phyloP scores from a whole-genome alignment of 768 basidiomycete species.

The Leucosporidium yakuticum region DNA sequence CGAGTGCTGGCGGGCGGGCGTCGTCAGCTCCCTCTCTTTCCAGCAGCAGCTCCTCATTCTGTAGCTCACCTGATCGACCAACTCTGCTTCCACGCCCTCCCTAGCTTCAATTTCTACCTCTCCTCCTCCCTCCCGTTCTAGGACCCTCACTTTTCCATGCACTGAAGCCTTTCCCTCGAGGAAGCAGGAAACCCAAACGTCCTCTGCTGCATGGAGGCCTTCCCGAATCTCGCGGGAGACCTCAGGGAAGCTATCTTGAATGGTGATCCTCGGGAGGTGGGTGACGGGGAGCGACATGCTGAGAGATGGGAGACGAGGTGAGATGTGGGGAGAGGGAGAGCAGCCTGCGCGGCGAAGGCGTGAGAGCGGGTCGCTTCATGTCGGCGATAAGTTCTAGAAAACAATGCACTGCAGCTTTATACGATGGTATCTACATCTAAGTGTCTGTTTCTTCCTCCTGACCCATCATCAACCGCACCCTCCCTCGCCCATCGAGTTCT shows the following conservation, averaged over 20 bases:
- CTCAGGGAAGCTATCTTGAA: conserved; percentile 58
- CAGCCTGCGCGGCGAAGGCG: no score
- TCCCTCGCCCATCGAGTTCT: not conserved
- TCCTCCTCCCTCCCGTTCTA: conserved; percentile 50
- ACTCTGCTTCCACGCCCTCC: conserved; percentile 52
- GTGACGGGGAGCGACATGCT: not conserved
- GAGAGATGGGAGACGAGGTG: no score
- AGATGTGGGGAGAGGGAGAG: no score
- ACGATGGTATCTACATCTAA: no score
- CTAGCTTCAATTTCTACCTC: conserved; percentile 49
- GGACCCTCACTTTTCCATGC: conserved; percentile 59
- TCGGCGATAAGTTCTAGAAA: no score
- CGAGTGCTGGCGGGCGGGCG: conserved; percentile 36
- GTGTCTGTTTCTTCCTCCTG: no score
- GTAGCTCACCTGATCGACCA: conserved; percentile 36
- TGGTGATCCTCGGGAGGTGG: conserved; percentile 53
- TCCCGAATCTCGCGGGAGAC: conserved; percentile 61
- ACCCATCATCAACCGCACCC: no score
- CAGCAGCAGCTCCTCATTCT: not conserved
- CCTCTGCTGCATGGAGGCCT: conserved; percentile 45
- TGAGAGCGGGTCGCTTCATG: no score
- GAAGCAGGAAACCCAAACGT: conserved; percentile 73
- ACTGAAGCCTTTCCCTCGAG: conserved; percentile 45
- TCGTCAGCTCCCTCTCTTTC: not conserved
- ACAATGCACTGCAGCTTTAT: no score